Base-by-base conservation (phyloP, 371 early-diverging fungal genomes). In the Mortierella sp. region DNA sequence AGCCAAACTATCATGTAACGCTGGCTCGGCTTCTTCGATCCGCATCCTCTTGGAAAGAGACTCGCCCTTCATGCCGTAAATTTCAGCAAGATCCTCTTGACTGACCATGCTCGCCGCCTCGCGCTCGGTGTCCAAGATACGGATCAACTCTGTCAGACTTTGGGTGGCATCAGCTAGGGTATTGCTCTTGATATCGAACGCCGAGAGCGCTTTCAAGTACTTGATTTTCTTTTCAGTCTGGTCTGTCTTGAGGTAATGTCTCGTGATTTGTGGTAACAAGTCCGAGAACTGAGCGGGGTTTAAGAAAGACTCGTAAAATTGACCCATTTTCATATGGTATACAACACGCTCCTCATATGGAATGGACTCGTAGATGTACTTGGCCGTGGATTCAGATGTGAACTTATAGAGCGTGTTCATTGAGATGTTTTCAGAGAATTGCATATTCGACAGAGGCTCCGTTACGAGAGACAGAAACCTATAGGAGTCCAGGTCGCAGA, bases 171-270 rank as follows among this genome's bases (percentile, higher is more conserved):
- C 89, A 0, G 86, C 84, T 8, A 90, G 59, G 33, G 88, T 73
- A 67, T 85, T 86, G 4, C 88, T 86, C 58, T 85, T 88, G 85
- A 90, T 88, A 43, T 90, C 77, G 4, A 86, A 70, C n/a, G 85
- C 87, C 0, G 89, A 86, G 8, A 89, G 69, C 0, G 85, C 85
- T 58, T 88, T 87, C 8, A 90, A 78, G 62, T 88, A 90, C 57
- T 84, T 84, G 21, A 90, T 66, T 63, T 90, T 89, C 58, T 89
- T 88, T 21, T 84, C 86, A 0, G 84, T 73, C 43, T 63, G 55
- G 28, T 90, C 89, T 0, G 91, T 90, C 65, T 88, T 86, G 22
- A 89, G 58, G 57, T 89, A 90, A 70, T 90, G 91, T 1, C 87
- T 78, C 0, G 87, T 86, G 36, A 90, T 86, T 63, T 88, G 86